Evolutionary conservation across 1,139 yeast species (phyloP), one percentile per base, ranked within the genome.

Genomic region (Scheffersomyces segobiensis): DNA sequence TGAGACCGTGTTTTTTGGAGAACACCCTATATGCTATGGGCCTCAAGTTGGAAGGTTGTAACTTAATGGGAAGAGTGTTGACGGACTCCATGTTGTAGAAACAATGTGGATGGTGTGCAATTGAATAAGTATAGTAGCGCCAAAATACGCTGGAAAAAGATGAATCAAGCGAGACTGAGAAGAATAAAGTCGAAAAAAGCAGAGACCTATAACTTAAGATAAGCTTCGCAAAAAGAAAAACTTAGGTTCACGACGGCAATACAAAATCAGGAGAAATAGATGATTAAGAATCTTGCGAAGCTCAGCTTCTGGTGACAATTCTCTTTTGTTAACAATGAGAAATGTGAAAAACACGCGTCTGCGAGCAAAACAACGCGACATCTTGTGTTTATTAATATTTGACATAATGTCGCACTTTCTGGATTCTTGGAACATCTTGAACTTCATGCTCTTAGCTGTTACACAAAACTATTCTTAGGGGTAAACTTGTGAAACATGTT

Each of bases 1-100:
- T 93, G 26, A 95, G 81, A 0, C 98, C 98, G 71, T 93, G 95
- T 69, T 95, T 95, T 73, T 93, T 95, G 3, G 98, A 91, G 20
- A 95, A 74, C 1, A 93, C 84, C 52, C 99, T 80, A 71, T 93
- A 95, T 0, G 98, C 98, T 54, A 93, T 77, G 0, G 99, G 99
- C 53, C 99, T 82, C 49, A 95, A 78, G 69, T 91, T 91, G 0
- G 95, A 84, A 0, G 97, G 92, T 58, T 87, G 90, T 3, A 93
- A 83, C 60, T 83, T 82, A 2, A 91, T 87, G 0, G 98, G 97
- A 22, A 93, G 79, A 8, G 57, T 32, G 7, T 48, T 48, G 6
- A 19, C 50, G 5, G 53, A 53, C 46, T 59, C 59, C 64, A 60
- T 61, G 48, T 46, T 52, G 12, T 20, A 18, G 24, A 20, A 14